These are phyloP conservation scores for Hirsutella minnesotensis DNA, from an alignment of 2,329 filamentous ascomycete species.

Conservation along the genomic window DNA sequence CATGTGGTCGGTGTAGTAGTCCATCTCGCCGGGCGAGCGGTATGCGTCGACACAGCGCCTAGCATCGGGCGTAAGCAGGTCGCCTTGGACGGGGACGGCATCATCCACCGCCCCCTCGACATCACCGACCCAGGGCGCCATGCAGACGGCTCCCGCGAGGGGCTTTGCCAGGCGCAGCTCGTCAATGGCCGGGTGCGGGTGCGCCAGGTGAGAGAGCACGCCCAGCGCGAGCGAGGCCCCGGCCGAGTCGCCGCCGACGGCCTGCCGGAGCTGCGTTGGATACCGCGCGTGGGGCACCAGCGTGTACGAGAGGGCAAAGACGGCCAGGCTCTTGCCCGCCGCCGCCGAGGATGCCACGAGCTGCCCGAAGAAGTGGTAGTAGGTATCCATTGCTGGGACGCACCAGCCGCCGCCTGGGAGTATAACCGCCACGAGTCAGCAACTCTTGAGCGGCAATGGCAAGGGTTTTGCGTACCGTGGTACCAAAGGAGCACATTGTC, in stretches of 20 bases:
- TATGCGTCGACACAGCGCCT: too few relatives aligned
- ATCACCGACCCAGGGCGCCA: slow-evolving; percentile 10
- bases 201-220: slow-evolving; percentile 11
- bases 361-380: slow-evolving; percentile 1
- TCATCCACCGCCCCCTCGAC: slow-evolving; percentile 6
- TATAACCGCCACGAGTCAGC: background rate
- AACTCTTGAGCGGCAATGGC: background rate
- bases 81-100: background rate
- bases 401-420: slow-evolving; percentile 1
- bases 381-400: too few relatives aligned
- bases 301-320: slow-evolving; percentile 10
- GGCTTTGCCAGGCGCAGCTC: slow-evolving; percentile 6
- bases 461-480: slow-evolving; percentile 8
- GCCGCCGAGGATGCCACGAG: slow-evolving; percentile 6
- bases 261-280: slow-evolving; percentile 11
- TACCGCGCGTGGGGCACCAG: slow-evolving; percentile 10
- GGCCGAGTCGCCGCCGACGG: slow-evolving; percentile 12
- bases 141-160: slow-evolving; percentile 6
- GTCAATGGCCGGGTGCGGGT: slow-evolving; percentile 9
- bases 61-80: too few relatives aligned
- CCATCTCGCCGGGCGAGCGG: too few relatives aligned
- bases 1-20: too few relatives aligned
- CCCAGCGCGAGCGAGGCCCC: slow-evolving; percentile 11
- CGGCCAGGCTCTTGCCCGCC: slow-evolving; percentile 7
- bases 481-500: slow-evolving; percentile 12